phyloP scores from a whole-genome alignment of 1,284 basidiomycete genomes.

The Tremellales sp. region DNA sequence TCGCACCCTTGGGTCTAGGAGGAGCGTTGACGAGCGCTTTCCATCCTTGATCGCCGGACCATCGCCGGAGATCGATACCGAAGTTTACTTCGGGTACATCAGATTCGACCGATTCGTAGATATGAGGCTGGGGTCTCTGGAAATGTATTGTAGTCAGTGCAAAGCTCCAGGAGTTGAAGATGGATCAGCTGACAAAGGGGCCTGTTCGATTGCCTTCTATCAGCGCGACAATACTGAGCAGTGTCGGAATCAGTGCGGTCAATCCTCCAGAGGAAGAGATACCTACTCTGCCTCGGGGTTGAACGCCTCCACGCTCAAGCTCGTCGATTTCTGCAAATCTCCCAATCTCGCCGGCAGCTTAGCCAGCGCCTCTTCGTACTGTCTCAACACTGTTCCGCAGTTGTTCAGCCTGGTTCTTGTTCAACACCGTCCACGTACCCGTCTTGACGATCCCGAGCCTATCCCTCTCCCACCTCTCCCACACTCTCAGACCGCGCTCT shows the following conservation, averaged over 20 bases:
- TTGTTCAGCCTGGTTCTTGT: slow-evolving; percentile 77
- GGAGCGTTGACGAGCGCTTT: slow-evolving; percentile 36
- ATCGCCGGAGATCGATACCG: slow-evolving; percentile 79
- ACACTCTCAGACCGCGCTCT: slow-evolving; percentile 70
- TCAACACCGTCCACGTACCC: slow-evolving; percentile 50
- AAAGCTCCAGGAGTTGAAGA: neutral
- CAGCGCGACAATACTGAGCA: slow-evolving; percentile 47
- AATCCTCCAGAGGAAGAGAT: slow-evolving; percentile 13
- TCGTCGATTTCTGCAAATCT: slow-evolving; percentile 63
- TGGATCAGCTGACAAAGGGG: slow-evolving; percentile 57
- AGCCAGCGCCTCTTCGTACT: slow-evolving; percentile 73
- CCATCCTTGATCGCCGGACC: slow-evolving; percentile 66
- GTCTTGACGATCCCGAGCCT: slow-evolving; percentile 76
- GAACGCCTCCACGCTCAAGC: slow-evolving; percentile 71
- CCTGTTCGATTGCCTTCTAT: slow-evolving; percentile 87
- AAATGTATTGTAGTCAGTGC: neutral
- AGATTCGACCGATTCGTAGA: slow-evolving; percentile 76
- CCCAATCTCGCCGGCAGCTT: slow-evolving; percentile 65
- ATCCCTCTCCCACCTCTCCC: slow-evolving; percentile 82
- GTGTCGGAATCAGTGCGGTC: neutral
- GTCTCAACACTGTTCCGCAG: slow-evolving; percentile 60
- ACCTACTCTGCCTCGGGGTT: slow-evolving; percentile 77
- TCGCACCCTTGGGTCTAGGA: slow-evolving; percentile 53
- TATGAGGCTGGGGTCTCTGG: slow-evolving; percentile 63
- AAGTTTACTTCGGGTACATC: slow-evolving; percentile 79